phyloP scores from a whole-genome alignment of 2,329 filamentous ascomycete genomes.

The Rhinocladiella similis region DNA sequence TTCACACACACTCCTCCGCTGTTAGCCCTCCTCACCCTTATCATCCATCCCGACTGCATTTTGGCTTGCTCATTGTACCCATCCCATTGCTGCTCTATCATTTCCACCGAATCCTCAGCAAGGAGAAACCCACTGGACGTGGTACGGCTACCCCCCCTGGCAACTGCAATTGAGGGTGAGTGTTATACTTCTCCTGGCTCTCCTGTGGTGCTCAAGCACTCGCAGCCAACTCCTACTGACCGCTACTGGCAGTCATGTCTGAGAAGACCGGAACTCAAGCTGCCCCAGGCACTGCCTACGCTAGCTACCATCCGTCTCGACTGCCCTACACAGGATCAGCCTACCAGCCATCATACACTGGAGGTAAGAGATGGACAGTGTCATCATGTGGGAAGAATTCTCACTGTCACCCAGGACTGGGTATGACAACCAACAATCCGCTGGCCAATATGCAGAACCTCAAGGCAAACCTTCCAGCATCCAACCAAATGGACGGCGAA shows the following conservation, averaged over 20 bases:
- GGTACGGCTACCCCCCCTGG: conserved; percentile 8
- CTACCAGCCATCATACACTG: conserved; percentile 19
- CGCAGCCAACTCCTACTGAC: background rate
- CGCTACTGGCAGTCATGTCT: conserved; percentile 18
- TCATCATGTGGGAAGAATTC: background rate
- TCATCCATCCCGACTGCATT: conserved; percentile 31
- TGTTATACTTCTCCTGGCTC: background rate
- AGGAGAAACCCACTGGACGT: conserved; percentile 4
- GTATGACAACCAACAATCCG: conserved; percentile 19
- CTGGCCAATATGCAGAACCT: conserved; percentile 29
- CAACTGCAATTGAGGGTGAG: conserved; percentile 9
- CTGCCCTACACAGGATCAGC: conserved; percentile 18
- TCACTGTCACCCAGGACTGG: conserved; percentile 19
- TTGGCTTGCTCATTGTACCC: conserved; percentile 32
- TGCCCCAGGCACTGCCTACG: conserved; percentile 16
- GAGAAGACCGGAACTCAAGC: conserved; percentile 22
- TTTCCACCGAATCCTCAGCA: conserved; percentile 17
- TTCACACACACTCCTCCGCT: conserved; percentile 21
- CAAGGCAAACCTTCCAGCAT: conserved; percentile 26
- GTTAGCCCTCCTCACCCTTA: conserved; percentile 29
- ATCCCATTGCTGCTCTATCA: conserved; percentile 28
- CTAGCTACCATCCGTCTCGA: conserved; percentile 23
- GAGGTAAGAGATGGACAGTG: conserved; percentile 19
- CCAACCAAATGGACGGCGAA: conserved; percentile 16
- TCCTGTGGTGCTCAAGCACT: too few species aligned